These are phyloP conservation scores for Suhomyces guaymorum DNA, from an alignment of 1,139 yeast genomes.

Conservation along the genomic window DNA sequence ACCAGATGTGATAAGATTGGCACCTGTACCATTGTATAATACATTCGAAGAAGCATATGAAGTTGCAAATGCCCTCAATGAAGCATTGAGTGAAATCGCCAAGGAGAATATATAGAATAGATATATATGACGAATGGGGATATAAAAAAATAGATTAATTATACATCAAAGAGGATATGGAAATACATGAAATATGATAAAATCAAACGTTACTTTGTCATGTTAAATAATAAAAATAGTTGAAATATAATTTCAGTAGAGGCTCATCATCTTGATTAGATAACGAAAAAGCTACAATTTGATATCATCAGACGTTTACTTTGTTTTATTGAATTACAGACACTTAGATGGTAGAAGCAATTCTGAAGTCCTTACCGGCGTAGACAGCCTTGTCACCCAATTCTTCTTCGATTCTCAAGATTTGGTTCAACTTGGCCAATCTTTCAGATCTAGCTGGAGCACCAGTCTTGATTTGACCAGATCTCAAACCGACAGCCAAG, in stretches of 20 bases:
- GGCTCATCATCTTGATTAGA: too few relatives aligned
- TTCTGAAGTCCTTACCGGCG: constrained; percentile 89
- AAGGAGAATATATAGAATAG: constrained; percentile 5
- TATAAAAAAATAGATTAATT: too few relatives aligned
- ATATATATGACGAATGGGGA: too few relatives aligned
- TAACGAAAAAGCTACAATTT: too few relatives aligned
- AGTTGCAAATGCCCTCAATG: constrained; percentile 4
- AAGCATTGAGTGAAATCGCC: constrained; percentile 6
- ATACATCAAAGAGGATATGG: neutral
- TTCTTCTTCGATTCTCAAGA: constrained; percentile 96
- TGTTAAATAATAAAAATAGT: too few relatives aligned
- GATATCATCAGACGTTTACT: constrained; percentile 6
- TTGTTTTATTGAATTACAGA: neutral
- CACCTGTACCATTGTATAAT: constrained; percentile 84
- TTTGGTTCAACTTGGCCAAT: constrained; percentile 95
- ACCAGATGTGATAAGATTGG: constrained; percentile 83
- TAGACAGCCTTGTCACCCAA: constrained; percentile 92
- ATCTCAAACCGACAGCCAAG: constrained; percentile 91
- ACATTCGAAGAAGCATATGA: constrained; percentile 61
- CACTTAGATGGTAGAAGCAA: constrained; percentile 25
- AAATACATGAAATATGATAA: too few relatives aligned
- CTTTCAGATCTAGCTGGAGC: constrained; percentile 99
- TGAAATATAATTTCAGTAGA: too few relatives aligned
- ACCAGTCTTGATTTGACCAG: constrained; percentile 99
- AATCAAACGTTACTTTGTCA: too few relatives aligned